Conservation (phyloP, 495 filamentous ascomycete genomes). For the Talaromyces trachyspermus region DNA sequence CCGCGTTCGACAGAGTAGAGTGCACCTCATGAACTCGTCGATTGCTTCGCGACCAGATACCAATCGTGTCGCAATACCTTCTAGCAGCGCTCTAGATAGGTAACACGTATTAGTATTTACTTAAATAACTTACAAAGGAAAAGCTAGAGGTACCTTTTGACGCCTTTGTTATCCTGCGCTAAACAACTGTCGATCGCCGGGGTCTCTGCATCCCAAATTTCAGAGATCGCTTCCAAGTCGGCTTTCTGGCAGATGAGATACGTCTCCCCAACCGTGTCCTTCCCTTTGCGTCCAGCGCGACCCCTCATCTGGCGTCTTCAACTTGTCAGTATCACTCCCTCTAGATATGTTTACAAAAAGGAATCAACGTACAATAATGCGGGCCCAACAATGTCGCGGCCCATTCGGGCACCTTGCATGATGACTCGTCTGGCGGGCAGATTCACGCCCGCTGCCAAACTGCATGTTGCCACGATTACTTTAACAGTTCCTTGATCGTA, state of each 20-base stretch:
- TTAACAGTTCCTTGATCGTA: conserved; percentile 66
- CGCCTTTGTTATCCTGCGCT: conserved; percentile 57
- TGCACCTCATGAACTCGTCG: conserved; percentile 63
- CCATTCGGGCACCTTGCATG: conserved; percentile 71
- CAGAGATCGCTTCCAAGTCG: conserved; percentile 63
- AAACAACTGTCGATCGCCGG: conserved; percentile 65
- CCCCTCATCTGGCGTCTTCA: conserved; percentile 74
- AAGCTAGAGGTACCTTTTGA: conserved; percentile 47
- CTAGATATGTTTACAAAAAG: not conserved
- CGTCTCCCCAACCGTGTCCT: conserved; percentile 73
- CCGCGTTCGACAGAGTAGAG: conserved; percentile 52
- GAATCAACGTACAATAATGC: conserved; percentile 56
- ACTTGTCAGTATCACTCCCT: conserved; percentile 4
- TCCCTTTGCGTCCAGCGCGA: conserved; percentile 74
- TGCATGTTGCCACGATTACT: conserved; percentile 74
- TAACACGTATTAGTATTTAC: conserved; percentile 10
- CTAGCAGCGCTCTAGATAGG: conserved; percentile 54
- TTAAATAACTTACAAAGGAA: not conserved
- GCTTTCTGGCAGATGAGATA: conserved; percentile 66
- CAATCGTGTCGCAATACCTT: conserved; percentile 64
- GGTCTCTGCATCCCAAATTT: conserved; percentile 66
- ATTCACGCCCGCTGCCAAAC: conserved; percentile 81
- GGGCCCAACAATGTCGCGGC: conserved; percentile 66
- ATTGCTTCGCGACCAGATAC: conserved; percentile 62
- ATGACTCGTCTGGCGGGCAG: conserved; percentile 70